A percentile compares a stretch with the other conserved stretches of the same genome.
phyloP scores from a whole-genome alignment of 257 asterid species.

The Cinchona pubescens region DNA sequence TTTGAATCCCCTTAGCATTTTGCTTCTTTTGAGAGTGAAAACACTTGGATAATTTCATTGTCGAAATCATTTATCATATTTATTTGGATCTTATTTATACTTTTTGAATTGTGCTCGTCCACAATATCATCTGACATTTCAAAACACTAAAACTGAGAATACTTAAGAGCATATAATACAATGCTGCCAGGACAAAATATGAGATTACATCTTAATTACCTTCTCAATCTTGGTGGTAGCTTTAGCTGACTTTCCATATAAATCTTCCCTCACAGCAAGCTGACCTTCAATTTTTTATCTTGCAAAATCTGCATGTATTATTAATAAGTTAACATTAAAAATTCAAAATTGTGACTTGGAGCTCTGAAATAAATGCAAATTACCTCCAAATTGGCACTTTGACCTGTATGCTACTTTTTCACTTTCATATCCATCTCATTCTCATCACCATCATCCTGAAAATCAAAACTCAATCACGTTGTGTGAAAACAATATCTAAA shows the following conservation, averaged over 20 bases:
- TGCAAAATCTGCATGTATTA: slow-evolving; percentile 25
- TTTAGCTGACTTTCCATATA: slow-evolving; percentile 69
- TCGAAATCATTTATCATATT: too few relatives aligned
- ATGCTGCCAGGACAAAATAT: not conserved
- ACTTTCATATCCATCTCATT: slow-evolving; percentile 55
- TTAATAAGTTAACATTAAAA: slow-evolving; percentile 12
- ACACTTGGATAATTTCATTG: too few relatives aligned
- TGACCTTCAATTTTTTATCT: slow-evolving; percentile 91
- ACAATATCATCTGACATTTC: not conserved
- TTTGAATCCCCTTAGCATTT: too few relatives aligned
- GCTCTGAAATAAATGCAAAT: not conserved
- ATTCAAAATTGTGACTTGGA: not conserved
- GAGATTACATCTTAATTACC: slow-evolving; percentile 31
- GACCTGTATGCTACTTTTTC: slow-evolving; percentile 76
- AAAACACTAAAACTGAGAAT: not conserved
- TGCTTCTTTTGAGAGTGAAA: too few relatives aligned
- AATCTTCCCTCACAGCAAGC: slow-evolving; percentile 64
- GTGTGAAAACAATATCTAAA: too few relatives aligned
- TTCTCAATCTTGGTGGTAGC: slow-evolving; percentile 87
- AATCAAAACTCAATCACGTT: not conserved
- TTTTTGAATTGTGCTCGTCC: too few relatives aligned
- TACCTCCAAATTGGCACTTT: slow-evolving; percentile 73
- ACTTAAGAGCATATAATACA: too few relatives aligned
- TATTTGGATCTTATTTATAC: too few relatives aligned
- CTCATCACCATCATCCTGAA: slow-evolving; percentile 47